Evolutionary conservation across 345 rosid genomes (phyloP).

Genomic region (Eucalyptus decipiens): DNA sequence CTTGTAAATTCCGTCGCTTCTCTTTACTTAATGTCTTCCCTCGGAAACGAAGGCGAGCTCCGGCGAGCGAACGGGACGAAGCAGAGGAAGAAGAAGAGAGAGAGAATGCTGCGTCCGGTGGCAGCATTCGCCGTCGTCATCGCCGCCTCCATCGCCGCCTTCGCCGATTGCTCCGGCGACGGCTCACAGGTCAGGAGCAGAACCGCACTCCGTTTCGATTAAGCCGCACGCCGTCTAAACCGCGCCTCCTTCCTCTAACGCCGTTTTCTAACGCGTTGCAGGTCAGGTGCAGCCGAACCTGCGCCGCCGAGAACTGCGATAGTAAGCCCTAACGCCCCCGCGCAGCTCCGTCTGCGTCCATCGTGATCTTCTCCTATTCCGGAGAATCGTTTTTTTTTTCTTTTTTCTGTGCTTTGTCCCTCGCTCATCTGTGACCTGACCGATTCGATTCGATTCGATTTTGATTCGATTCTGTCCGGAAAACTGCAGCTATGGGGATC

Average conservation of each 20-base stretch:
- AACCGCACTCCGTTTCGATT: background rate
- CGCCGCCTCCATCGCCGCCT: slow-evolving; percentile 20
- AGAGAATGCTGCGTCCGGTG: background rate
- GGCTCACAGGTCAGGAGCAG: slow-evolving; percentile 21
- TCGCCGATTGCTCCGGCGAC: slow-evolving; percentile 16
- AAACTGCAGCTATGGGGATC: slow-evolving; percentile 43
- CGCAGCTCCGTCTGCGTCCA: too few species aligned
- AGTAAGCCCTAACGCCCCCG: slow-evolving; percentile 16
- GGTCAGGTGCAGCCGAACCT: slow-evolving; percentile 66
- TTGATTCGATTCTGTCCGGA: background rate
- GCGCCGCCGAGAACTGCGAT: slow-evolving; percentile 53
- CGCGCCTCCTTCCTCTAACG: background rate
- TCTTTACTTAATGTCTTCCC: background rate
- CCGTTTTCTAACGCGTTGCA: background rate
- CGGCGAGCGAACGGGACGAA: background rate
- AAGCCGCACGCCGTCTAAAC: background rate
- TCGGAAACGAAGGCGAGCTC: background rate
- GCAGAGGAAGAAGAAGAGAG: background rate
- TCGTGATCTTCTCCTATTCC: background rate
- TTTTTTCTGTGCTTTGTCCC: background rate
- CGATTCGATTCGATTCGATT: background rate
- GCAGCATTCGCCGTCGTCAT: slow-evolving; percentile 7
- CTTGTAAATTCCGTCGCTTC: background rate
- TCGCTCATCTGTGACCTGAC: background rate
- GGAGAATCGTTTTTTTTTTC: background rate